Evolutionary conservation across 768 basidiomycete species (phyloP), one percentile per base, ranked within the genome.

Genomic region (Mycena rosella): DNA sequence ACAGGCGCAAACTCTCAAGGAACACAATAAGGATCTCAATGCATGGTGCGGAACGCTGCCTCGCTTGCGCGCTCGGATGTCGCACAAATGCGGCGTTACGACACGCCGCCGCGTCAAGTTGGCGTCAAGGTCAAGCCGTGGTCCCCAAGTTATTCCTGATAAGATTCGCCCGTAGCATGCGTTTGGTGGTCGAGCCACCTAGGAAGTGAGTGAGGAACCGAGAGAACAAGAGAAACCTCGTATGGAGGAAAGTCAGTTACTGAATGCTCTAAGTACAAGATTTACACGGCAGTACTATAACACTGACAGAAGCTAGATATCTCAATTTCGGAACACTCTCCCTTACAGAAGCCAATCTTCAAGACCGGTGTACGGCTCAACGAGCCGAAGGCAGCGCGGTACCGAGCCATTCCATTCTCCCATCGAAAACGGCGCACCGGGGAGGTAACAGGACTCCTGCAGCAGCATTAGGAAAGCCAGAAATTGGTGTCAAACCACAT

Each of bases 71-170:
- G n/a, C n/a, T n/a, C n/a, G n/a, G n/a, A n/a, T n/a, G 34, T 47
- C 36, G 55, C 60, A 49, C 60, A 66, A 66, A 68, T 64, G 66
- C 66, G 63, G 66, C 65, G 70, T 49, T 49, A 36, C 26, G 10
- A 54, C 11, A 26, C 30, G 57, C 20, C 67, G 67, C 26, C 47
- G 62, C 38, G 59, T 55, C 54, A 68, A 64, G n/a, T n/a, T n/a
- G n/a, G n/a, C n/a, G n/a, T n/a, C n/a, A n/a, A n/a, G n/a, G 67
- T 57, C 67, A 58, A 68, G 67, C 15, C 52, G 67, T 49, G 34
- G 62, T n/a, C 62, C 62, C 53, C 0, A 64, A 42, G 63, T 68
- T 68, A 34, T 54, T 54, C 18, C 55, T 38, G 20, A 48, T 5
- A 11, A 34, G 15, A 36, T 40, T 30, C 45, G 36, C 51, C 42